Conservation (phyloP, 2,329 filamentous ascomycete genomes). For the Aspergillus floridensis region DNA sequence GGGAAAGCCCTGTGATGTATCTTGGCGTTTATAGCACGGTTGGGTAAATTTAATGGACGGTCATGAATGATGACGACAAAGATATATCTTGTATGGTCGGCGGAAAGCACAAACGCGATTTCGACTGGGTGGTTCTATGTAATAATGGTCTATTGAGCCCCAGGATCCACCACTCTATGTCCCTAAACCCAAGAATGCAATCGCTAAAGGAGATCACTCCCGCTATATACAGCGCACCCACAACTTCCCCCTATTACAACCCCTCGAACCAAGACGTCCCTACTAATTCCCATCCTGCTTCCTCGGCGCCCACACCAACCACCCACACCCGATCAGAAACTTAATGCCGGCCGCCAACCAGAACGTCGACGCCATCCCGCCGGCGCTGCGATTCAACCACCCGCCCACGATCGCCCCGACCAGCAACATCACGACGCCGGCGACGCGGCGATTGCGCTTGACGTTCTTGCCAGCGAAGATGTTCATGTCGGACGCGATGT, state of each 20-base stretch:
- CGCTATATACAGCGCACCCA: background rate
- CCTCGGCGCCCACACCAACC: slow-evolving; percentile 39
- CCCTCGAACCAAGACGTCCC: background rate
- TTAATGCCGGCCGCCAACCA: slow-evolving; percentile 46
- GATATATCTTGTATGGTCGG: background rate
- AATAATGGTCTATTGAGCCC: background rate
- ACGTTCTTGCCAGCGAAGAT: slow-evolving; percentile 36
- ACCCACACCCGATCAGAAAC: slow-evolving; percentile 35
- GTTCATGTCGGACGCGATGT: slow-evolving; percentile 44
- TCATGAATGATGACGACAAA: slow-evolving; percentile 1
- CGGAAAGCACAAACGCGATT: no score
- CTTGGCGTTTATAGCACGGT: slow-evolving; percentile 15
- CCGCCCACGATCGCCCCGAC: slow-evolving; percentile 44
- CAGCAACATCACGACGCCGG: slow-evolving; percentile 38
- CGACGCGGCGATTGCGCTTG: slow-evolving; percentile 39
- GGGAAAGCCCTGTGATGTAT: slow-evolving; percentile 14
- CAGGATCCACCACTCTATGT: background rate
- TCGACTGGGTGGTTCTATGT: background rate
- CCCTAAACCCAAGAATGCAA: background rate
- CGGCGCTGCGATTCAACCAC: slow-evolving; percentile 42
- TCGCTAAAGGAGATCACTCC: background rate
- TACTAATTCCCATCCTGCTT: background rate
- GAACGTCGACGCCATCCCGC: slow-evolving; percentile 44
- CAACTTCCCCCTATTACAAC: no score
- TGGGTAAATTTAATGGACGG: slow-evolving; percentile 22